Percentiles rank a stretch among this genome's conserved stretches.
These are phyloP conservation scores for Euphorbia schlechtendalii DNA, from an alignment of 441 rosid genomes.

Conservation along the genomic window DNA sequence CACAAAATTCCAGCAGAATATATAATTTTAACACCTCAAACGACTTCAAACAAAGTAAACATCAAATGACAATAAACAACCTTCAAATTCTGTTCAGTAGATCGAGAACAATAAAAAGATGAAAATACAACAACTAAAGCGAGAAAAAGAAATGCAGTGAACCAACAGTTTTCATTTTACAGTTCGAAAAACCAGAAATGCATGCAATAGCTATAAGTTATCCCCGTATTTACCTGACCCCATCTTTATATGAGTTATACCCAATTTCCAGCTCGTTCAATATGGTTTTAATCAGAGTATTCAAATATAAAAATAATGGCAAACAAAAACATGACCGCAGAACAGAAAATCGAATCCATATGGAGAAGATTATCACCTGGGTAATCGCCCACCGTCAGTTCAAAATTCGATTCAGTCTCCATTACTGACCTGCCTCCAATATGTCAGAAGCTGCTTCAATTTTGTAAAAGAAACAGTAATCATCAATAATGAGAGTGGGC, in stretches of 20 bases:
- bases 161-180: background rate
- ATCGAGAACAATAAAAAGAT: background rate
- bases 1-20: background rate
- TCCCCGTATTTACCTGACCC: background rate
- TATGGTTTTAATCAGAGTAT: slow-evolving; percentile 1
- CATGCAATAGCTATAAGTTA: background rate
- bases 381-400: slow-evolving; percentile 14
- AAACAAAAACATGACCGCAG: background rate
- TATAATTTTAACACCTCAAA: background rate
- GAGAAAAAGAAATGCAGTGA: background rate
- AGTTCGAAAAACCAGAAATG: background rate
- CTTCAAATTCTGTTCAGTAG: background rate
- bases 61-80: background rate
- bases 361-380: slow-evolving; percentile 24
- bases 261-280: background rate
- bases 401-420: slow-evolving; percentile 18
- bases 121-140: background rate
- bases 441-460: background rate
- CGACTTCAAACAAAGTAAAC: background rate
- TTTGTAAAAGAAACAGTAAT: background rate
- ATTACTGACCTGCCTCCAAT: slow-evolving; percentile 15
- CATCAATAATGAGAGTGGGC: background rate
- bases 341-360: background rate
- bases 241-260: background rate
- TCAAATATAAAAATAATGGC: background rate